Evolutionary conservation across 164 flowering plant species (phyloP), one percentile per base, ranked within the genome.

Genomic region (Tetrastigma voinierianum): DNA sequence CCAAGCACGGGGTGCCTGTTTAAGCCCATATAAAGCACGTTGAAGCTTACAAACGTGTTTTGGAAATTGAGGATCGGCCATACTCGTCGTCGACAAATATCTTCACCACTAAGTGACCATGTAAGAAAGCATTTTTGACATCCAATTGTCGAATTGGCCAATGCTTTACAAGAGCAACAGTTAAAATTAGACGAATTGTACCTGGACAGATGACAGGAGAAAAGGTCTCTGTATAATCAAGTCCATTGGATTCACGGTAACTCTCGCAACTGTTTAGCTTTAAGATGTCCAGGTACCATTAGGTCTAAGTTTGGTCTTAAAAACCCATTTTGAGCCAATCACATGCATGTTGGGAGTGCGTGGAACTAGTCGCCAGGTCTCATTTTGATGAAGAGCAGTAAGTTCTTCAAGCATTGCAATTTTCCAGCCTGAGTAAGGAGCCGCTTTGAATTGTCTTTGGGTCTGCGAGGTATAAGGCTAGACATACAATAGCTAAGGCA

Each of bases 401-500:
- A 58, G 17, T 43, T 58, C 61, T 11, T 24, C 46, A 43, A 43
- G 45, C 61, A 58, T 58, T 24, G 61, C 61, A 20, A 6, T 24
- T 24, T 43, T 24, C 61, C 61, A 58, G 15, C 57, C 57, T 53
- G 19, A 19, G 19, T 53, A 19, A 53, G 45, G 43, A 58, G 61
- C 15, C 13, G 43, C 32, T 58, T 58, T 58, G n/a, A 40, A 58
- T 58, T 58, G 61, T 43, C 46, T 58, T 24, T n/a, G 17, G 61
- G 46, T 24, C 13, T 15, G 23, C 2, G 46, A 58, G 61, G 43
- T 58, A 43, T 53, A 53, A 43, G 19, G 43, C 61, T 24, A 58
- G 45, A 24, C 15, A 17, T 58, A 43, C 61, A 58, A 58, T 58
- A 17, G 61, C 23, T 58, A 58, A 43, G 43, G 46, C 61, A 58